Evolutionary conservation across 176 grass and related monocot genomes (phyloP).

Genomic region (Rhynchospora pubera): DNA sequence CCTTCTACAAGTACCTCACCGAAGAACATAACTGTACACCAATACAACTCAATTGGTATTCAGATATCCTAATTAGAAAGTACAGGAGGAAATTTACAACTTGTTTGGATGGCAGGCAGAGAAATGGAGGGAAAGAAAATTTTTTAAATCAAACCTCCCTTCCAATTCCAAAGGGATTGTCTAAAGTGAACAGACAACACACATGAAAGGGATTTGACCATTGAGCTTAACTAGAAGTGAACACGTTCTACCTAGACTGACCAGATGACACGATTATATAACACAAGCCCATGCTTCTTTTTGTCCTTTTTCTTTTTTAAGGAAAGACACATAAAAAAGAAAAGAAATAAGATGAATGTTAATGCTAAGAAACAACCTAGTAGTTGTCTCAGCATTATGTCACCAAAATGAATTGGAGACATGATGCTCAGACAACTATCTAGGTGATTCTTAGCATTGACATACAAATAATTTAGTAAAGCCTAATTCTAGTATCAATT

Average conservation of each 20-base stretch:
- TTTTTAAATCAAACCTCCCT: too few species aligned
- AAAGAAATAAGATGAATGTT: neutral
- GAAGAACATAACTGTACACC: neutral
- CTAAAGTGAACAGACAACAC: too few species aligned
- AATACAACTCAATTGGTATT: neutral
- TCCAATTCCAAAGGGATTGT: too few species aligned
- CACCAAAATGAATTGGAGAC: neutral
- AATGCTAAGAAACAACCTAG: constrained; percentile 1
- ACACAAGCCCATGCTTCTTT: neutral
- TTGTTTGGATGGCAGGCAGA: too few species aligned
- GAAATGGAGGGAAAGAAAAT: too few species aligned
- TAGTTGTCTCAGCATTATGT: neutral
- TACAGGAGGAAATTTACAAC: neutral
- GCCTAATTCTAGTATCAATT: constrained; percentile 71
- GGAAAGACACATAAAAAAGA: neutral
- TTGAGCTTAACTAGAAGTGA: neutral
- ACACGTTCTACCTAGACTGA: neutral
- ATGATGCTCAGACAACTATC: neutral
- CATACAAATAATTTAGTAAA: constrained; percentile 31
- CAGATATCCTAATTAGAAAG: neutral
- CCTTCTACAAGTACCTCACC: neutral
- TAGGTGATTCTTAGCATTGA: neutral
- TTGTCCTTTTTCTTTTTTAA: neutral
- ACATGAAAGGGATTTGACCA: too few species aligned
- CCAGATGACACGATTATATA: neutral